Evolutionary conservation across 2,329 filamentous ascomycete genomes (phyloP), one percentile per base, ranked within the genome.

Genomic region (Aspergillus unguis): DNA sequence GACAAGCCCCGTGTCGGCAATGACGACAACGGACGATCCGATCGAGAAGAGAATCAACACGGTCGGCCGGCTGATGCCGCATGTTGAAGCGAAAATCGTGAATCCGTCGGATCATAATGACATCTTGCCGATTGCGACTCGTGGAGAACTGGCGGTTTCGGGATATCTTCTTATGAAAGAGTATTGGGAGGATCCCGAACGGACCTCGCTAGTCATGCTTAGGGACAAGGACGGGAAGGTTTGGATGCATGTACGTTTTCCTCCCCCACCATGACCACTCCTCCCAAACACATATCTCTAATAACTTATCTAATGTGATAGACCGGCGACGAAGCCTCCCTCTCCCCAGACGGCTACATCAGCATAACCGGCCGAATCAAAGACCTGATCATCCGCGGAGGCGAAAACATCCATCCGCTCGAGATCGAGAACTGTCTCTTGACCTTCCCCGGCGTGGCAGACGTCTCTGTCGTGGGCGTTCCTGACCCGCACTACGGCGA

Each of bases 341-440:
- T 97, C 82, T 90, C 95, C 56, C 77, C 73, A 4, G 80, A 91
- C 28, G 94, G 92, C 2, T 97, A 91, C 67, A 83, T 96, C 2
- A 82, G 83, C 61, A 96, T 97, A 65, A 96, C 91, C 1, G 90
- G 92, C 3, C 80, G 92, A 11, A 92, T 96, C 66, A 97, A 97
- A 72, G 94, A 99, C 68, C 73, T 97, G 50, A 96, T 99, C 62
- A 97, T 97, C 67, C 83, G 90, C 27, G 92, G 89, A 28, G 94
- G 94, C 26, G 94, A 97, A 70, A 99, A 99, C 68, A 96, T 96
- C 51, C 90, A 96, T 69, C 94, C 94, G 0, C 78, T 96, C 5
- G 94, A 97, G 70, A 80, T 97, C 3, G 94, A 99, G 70, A 92
- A 95, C 66, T 92, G 85, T 60, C 79, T 97, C 5, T 84, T 95